Evolutionary conservation across 2,329 filamentous ascomycete species (phyloP), one percentile per base, ranked within the genome.

Genomic region (Paecilomyces sp.): DNA sequence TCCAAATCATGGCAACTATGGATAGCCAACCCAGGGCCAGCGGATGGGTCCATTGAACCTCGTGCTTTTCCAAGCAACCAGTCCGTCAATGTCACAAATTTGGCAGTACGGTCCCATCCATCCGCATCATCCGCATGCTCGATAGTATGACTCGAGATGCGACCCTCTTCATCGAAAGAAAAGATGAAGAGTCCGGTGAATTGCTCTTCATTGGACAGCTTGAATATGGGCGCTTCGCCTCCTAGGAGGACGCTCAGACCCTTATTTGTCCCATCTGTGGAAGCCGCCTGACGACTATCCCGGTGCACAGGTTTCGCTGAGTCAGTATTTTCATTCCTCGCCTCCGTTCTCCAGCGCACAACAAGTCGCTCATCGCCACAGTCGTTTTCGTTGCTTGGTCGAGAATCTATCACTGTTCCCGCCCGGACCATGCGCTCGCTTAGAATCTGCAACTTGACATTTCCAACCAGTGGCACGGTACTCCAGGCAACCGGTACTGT

Each of bases 401-500:
- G 73, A 0, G 75, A 67, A 2, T 75, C 71, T 57, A 70, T 67
- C 9, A 75, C 69, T 15, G 71, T 70, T 12, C 75, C 73, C 59
- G 80, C 84, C 36, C 85, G 85, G n/a, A 82, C 85, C 84, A 99
- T 94, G 66, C 93, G 89, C 79, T 96, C 92, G 12, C 90, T 93
- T 18, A 96, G 76, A 57, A 99, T 94, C 67, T 91, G 87, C 11
- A 99, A 83, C 66, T 87, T 88, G 53, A 97, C 91, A 69, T 96
- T 96, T 65, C 93, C 92, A 33, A 97, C 84, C 22, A 97, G 85
- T 2, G 94, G 94, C 1, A 99, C 83, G 30, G 90, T 86, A 69
- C 95, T 95, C 94, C 94, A 99, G 31, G 92, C 93, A 57, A 99
- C 88, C 0, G 94, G 94, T 0, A 92, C 92, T 0, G 94, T 97